A percentile compares a stretch with the other conserved stretches of the same genome.
These are phyloP conservation scores for Colletotrichum lentis DNA, from an alignment of 2,329 filamentous ascomycete genomes.

Conservation along the genomic window DNA sequence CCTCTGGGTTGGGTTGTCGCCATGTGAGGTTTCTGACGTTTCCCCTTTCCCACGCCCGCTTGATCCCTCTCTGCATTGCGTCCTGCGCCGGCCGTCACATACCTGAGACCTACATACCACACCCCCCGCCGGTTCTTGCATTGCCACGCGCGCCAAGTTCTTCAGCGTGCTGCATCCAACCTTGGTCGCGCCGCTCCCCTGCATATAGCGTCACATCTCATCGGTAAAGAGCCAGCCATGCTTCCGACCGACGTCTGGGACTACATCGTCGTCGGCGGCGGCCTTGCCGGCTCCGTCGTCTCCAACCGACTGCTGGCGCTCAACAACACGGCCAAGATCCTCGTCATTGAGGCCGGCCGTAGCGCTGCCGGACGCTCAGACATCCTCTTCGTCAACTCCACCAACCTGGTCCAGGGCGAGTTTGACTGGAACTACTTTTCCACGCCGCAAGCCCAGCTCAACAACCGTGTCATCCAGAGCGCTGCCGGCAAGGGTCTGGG, in stretches of 20 bases:
- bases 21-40: neutral
- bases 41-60: neutral
- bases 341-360: slow-evolving; percentile 51
- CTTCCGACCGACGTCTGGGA: slow-evolving; percentile 41
- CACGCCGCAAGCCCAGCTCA: slow-evolving; percentile 43
- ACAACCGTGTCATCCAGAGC: slow-evolving; percentile 41
- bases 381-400: slow-evolving; percentile 43
- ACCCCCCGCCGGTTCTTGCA: slow-evolving; percentile 1
- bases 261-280: slow-evolving; percentile 51
- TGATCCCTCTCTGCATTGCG: neutral
- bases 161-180: neutral
- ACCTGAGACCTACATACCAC: neutral
- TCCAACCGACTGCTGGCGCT: slow-evolving; percentile 45
- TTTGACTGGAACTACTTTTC: slow-evolving; percentile 50
- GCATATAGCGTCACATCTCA: neutral
- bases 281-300: slow-evolving; percentile 49
- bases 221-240: neutral
- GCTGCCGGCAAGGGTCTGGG: slow-evolving; percentile 52
- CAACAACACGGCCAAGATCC: slow-evolving; percentile 44
- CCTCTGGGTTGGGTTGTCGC: neutral
- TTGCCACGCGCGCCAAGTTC: neutral
- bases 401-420: slow-evolving; percentile 44
- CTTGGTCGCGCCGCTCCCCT: neutral
- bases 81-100: slow-evolving; percentile 1
- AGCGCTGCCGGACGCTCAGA: slow-evolving; percentile 44